phyloP scores from a whole-genome alignment of 2,329 filamentous ascomycete species.

The Pestalotiopsis fici region DNA sequence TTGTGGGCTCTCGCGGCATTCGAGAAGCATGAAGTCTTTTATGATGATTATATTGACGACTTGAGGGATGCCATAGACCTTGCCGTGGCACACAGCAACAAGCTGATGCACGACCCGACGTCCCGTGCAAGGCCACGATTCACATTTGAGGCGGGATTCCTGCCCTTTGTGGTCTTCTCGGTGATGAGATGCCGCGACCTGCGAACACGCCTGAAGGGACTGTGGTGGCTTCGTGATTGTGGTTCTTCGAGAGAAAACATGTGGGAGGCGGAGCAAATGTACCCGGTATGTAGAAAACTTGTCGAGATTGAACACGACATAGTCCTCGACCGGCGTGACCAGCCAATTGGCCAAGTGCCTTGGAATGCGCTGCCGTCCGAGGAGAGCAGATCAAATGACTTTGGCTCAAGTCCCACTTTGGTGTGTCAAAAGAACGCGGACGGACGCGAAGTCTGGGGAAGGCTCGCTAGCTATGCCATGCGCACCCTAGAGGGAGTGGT shows the following conservation, averaged over 20 bases:
- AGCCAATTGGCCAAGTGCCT: constrained; percentile 13
- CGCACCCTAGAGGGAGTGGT: constrained; percentile 19
- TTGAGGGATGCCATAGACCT: constrained; percentile 32
- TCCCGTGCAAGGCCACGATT: constrained; percentile 22
- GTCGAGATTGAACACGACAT: constrained; percentile 41
- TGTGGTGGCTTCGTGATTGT: constrained; percentile 31
- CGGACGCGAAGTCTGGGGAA: constrained; percentile 16
- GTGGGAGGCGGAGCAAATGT: constrained; percentile 35
- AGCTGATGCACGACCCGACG: background rate
- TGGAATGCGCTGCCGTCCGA: constrained; percentile 27
- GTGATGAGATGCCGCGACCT: constrained; percentile 40
- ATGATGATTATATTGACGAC: constrained; percentile 29
- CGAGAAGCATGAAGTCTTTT: constrained; percentile 30
- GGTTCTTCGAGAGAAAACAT: constrained; percentile 33
- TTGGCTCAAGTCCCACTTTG: constrained; percentile 15
- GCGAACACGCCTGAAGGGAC: constrained; percentile 31
- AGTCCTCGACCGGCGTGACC: constrained; percentile 20
- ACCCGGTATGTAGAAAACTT: constrained; percentile 29
- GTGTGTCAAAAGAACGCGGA: constrained; percentile 12
- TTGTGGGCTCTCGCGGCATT: constrained; percentile 35
- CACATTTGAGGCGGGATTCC: constrained; percentile 41
- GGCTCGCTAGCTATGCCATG: constrained; percentile 23
- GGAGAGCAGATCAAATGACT: constrained; percentile 25
- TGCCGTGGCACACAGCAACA: constrained; percentile 17
- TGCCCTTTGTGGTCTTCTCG: constrained; percentile 37